These are phyloP conservation scores for Farysia itapuensis DNA, from an alignment of 1,284 basidiomycete species.

Conservation along the genomic window DNA sequence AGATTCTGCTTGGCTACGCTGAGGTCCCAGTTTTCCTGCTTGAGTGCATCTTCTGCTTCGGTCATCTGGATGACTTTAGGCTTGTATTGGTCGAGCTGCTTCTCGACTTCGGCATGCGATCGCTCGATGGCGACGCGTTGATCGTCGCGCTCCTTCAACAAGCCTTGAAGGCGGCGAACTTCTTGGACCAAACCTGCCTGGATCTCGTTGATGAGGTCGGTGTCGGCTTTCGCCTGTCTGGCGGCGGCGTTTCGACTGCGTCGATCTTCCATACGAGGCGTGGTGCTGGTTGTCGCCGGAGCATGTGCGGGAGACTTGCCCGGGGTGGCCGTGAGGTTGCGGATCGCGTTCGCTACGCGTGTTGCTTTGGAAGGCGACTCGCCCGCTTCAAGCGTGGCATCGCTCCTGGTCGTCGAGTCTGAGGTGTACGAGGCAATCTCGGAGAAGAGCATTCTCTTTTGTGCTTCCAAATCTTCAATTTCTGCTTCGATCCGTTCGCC, in stretches of 20 bases:
- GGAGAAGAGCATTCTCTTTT: slow-evolving; percentile 33
- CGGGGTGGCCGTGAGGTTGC: slow-evolving; percentile 27
- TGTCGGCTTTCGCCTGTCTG: slow-evolving; percentile 41
- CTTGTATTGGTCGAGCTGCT: slow-evolving; percentile 50
- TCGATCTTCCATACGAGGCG: slow-evolving; percentile 38
- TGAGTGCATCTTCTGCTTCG: slow-evolving; percentile 69
- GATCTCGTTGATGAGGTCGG: slow-evolving; percentile 49
- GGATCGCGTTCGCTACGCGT: slow-evolving; percentile 28
- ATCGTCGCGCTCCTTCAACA: slow-evolving; percentile 46
- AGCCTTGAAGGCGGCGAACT: slow-evolving; percentile 42
- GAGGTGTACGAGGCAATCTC: slow-evolving; percentile 28
- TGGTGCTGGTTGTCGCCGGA: slow-evolving; percentile 5
- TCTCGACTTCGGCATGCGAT: slow-evolving; percentile 39
- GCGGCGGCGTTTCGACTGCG: slow-evolving; percentile 47
- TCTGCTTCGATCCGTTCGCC: slow-evolving; percentile 40
- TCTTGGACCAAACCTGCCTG: slow-evolving; percentile 49
- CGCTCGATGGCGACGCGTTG: slow-evolving; percentile 34
- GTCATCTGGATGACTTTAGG: slow-evolving; percentile 47
- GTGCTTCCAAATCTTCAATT: slow-evolving; percentile 38
- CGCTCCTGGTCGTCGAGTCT: slow-evolving; percentile 13
- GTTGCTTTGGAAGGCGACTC: slow-evolving; percentile 33
- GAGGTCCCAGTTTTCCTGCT: slow-evolving; percentile 98
- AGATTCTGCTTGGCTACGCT: slow-evolving; percentile 90
- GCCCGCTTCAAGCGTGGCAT: slow-evolving; percentile 9
- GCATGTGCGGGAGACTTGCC: slow-evolving; percentile 19